Percentiles rank a stretch among this genome's conserved stretches.
Evolutionary conservation across 129 eudicot species (phyloP).

Genomic region (Chrysanthemum makinoi): DNA sequence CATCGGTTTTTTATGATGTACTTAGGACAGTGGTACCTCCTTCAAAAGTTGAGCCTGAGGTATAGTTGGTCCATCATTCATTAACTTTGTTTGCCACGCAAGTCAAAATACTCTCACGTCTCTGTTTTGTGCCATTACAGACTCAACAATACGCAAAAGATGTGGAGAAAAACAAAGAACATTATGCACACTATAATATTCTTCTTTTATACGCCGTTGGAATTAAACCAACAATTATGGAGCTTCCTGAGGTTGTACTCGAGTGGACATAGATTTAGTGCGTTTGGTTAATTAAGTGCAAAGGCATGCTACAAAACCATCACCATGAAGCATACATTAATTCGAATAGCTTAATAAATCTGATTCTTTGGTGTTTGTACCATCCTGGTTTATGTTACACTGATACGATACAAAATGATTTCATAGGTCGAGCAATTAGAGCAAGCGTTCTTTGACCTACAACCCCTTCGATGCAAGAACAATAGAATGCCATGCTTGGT

Average conservation of each 20-base stretch:
- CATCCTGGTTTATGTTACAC: no score
- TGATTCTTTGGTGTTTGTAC: no score
- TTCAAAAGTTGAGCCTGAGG: slow-evolving; percentile 64
- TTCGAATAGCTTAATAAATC: no score
- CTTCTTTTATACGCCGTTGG: slow-evolving; percentile 81
- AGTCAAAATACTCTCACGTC: slow-evolving; percentile 4
- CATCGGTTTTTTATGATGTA: slow-evolving; percentile 90
- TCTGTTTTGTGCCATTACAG: slow-evolving; percentile 38
- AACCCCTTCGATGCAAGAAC: no score
- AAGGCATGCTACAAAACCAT: no score
- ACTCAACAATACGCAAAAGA: slow-evolving; percentile 68
- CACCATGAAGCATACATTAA: no score
- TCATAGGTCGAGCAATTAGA: no score
- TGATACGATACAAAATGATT: no score
- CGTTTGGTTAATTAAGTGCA: no score
- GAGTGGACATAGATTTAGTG: neutral
- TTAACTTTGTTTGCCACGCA: slow-evolving; percentile 16
- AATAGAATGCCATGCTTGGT: no score
- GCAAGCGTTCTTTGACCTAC: no score
- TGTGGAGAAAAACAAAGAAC: slow-evolving; percentile 81
- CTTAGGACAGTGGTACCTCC: slow-evolving; percentile 75
- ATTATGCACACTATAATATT: slow-evolving; percentile 85
- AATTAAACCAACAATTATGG: slow-evolving; percentile 89
- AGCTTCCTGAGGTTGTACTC: slow-evolving; percentile 83
- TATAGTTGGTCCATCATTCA: slow-evolving; percentile 28